A percentile compares a stretch with the other conserved stretches of the same genome.
phyloP scores from a whole-genome alignment of 345 rosid genomes.

The Lepidium didymum region DNA sequence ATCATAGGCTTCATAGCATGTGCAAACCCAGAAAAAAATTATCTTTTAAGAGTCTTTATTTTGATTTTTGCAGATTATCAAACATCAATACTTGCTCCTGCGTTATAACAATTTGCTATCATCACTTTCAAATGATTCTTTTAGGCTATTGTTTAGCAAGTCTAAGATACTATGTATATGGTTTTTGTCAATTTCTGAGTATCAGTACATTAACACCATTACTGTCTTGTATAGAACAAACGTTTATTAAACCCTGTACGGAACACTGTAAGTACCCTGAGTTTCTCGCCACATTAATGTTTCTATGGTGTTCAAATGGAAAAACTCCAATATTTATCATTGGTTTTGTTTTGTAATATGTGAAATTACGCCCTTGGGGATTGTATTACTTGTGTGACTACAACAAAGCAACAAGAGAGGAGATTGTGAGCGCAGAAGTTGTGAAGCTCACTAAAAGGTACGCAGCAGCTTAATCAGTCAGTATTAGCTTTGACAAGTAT shows the following conservation, averaged over 20 bases:
- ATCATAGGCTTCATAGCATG: background rate
- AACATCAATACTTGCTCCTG: background rate
- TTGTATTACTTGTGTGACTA: conserved; percentile 72
- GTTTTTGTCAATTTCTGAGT: background rate
- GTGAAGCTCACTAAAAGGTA: conserved; percentile 73
- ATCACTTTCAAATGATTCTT: background rate
- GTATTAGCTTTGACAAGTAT: conserved; percentile 69
- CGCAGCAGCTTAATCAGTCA: conserved; percentile 66
- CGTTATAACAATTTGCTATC: background rate
- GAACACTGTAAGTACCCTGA: conserved; percentile 55
- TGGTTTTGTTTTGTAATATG: conserved; percentile 33
- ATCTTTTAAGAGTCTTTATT: background rate
- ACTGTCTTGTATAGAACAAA: conserved; percentile 40
- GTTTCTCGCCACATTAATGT: background rate
- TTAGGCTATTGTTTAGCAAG: background rate
- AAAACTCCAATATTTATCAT: background rate
- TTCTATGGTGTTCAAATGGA: background rate
- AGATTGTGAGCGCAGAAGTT: conserved; percentile 72
- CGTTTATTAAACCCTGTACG: conserved; percentile 86
- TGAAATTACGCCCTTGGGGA: conserved; percentile 69
- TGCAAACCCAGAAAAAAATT: background rate
- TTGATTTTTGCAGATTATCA: background rate
- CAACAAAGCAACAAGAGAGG: conserved; percentile 45
- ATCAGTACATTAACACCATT: background rate
- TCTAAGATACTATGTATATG: background rate